phyloP scores from a whole-genome alignment of 2,329 filamentous ascomycete genomes.

The Cytospora leucostoma region DNA sequence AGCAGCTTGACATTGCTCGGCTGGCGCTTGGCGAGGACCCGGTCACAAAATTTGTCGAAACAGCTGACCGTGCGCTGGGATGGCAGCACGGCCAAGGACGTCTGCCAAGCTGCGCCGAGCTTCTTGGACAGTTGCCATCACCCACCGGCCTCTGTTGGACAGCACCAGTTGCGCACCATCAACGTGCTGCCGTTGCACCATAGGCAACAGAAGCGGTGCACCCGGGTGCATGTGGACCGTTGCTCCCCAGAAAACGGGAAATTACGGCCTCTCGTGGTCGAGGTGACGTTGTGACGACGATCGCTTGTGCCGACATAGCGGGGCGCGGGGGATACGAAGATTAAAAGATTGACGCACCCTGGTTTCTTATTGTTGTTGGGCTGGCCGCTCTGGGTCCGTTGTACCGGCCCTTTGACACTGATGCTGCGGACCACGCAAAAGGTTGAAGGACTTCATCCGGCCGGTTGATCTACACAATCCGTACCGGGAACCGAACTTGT shows the following conservation, averaged over 20 bases:
- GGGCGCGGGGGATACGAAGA: slow-evolving; percentile 20
- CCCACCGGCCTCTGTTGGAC: background rate
- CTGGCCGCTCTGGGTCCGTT: background rate
- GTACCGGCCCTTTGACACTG: background rate
- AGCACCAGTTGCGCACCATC: slow-evolving; percentile 10
- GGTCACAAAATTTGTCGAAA: background rate
- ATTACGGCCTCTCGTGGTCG: too few relatives aligned
- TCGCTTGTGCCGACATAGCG: slow-evolving; percentile 17
- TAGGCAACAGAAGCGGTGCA: slow-evolving; percentile 11
- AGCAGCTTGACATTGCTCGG: background rate
- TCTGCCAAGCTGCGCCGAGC: slow-evolving; percentile 26
- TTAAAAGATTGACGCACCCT: background rate
- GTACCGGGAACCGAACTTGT: too few relatives aligned
- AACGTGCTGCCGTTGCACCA: background rate
- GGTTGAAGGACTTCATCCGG: background rate
- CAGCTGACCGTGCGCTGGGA: slow-evolving; percentile 1
- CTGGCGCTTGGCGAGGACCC: slow-evolving; percentile 12
- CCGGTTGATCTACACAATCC: too few relatives aligned
- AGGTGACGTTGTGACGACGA: slow-evolving; percentile 26
- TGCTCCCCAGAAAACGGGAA: slow-evolving; percentile 1
- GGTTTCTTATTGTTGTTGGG: background rate
- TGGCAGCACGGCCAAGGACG: slow-evolving; percentile 10
- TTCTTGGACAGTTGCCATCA: background rate
- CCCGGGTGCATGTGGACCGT: slow-evolving; percentile 10
- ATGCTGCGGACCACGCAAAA: background rate